These are phyloP conservation scores for Dendrobium officinale DNA, from an alignment of 106 monocot genomes.

Conservation along the genomic window DNA sequence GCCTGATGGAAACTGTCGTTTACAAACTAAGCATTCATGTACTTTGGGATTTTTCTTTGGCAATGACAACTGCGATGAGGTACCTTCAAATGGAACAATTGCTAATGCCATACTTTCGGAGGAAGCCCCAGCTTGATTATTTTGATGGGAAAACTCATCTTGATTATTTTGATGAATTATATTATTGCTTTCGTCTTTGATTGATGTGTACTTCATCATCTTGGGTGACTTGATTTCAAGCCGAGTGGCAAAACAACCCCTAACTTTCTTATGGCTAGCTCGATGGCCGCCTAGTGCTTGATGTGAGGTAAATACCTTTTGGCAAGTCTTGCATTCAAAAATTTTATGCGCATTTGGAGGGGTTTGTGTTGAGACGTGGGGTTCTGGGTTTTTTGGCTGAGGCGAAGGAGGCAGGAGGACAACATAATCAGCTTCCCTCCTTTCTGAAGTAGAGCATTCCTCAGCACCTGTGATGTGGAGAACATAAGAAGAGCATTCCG, in stretches of 20 bases:
- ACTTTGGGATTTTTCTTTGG: conserved; percentile 56
- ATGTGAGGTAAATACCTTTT: conserved; percentile 57
- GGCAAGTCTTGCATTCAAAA: conserved; percentile 58
- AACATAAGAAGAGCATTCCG: conserved; percentile 49
- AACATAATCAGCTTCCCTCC: conserved; percentile 33
- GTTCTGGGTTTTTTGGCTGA: no score
- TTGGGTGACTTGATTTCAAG: conserved; percentile 16
- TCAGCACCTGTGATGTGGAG: no score
- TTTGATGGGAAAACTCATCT: not conserved
- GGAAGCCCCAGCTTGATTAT: not conserved
- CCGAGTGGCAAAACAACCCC: conserved; percentile 59
- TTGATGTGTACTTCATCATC: not conserved
- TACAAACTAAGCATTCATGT: conserved; percentile 69
- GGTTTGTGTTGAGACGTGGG: no score
- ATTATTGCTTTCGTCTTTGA: not conserved
- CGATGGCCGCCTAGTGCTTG: conserved; percentile 78
- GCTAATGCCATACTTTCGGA: conserved; percentile 18
- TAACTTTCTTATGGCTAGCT: conserved; percentile 79
- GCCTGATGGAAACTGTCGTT: conserved; percentile 58
- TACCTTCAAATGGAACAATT: conserved; percentile 25
- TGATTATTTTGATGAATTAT: not conserved
- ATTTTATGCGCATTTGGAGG: not conserved
- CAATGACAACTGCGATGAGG: not conserved
- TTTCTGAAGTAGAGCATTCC: no score
- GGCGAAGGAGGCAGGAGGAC: not conserved